These are phyloP conservation scores for Pezicula carpinea DNA, from an alignment of 2,329 filamentous ascomycete genomes.

Conservation along the genomic window DNA sequence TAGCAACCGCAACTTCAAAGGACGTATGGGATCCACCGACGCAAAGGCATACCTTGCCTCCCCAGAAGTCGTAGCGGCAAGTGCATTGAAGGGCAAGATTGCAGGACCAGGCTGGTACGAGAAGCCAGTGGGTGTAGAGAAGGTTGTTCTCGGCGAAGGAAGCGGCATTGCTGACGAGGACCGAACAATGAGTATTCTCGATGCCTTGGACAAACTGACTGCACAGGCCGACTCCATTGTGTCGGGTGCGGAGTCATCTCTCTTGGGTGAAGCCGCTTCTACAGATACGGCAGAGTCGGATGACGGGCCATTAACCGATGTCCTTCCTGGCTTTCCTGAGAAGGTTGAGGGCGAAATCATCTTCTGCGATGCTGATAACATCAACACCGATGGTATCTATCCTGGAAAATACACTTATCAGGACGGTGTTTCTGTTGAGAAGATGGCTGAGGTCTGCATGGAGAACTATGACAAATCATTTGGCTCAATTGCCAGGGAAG, in stretches of 20 bases:
- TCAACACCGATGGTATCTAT: conserved; percentile 92
- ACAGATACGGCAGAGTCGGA: conserved; percentile 22
- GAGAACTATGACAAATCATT: conserved; percentile 85
- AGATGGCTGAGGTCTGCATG: conserved; percentile 91
- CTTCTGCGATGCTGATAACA: conserved; percentile 80
- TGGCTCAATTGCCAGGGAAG: conserved; percentile 52
- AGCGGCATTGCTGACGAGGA: conserved; percentile 61
- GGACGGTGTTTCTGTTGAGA: conserved; percentile 68
- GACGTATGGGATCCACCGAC: conserved; percentile 76
- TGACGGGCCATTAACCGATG: conserved; percentile 51
- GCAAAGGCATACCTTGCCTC: conserved; percentile 83
- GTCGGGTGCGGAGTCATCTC: conserved; percentile 29
- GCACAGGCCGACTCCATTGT: conserved; percentile 54
- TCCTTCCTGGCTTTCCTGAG: conserved; percentile 83
- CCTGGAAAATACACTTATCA: conserved; percentile 91
- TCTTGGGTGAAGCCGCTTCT: conserved; percentile 20
- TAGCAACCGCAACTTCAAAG: conserved; percentile 86
- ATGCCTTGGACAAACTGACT: conserved; percentile 68
- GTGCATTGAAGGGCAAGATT: conserved; percentile 69
- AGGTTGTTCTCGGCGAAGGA: conserved; percentile 68
- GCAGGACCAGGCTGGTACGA: conserved; percentile 75
- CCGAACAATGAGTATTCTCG: conserved; percentile 60
- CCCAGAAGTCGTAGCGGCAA: conserved; percentile 89
- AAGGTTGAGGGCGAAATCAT: conserved; percentile 81
- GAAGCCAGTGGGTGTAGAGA: conserved; percentile 60